phyloP scores from a whole-genome alignment of 73 alveolate species.

The Paramecium sonneborni region DNA sequence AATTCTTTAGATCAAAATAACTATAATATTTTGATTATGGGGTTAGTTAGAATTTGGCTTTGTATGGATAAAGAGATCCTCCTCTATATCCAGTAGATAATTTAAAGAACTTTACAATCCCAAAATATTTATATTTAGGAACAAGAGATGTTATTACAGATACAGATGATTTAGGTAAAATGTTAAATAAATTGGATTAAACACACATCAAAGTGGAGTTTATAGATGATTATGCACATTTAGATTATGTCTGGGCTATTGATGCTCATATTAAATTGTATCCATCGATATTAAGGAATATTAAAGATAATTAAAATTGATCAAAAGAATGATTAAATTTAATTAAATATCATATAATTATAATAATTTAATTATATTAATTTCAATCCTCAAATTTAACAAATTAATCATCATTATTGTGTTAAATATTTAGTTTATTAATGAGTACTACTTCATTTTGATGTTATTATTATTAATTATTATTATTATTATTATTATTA shows the following conservation, averaged over 20 bases:
- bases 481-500: too few relatives aligned
- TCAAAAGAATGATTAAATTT: not conserved
- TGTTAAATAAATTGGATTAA: conserved; percentile 45
- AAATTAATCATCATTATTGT: not conserved
- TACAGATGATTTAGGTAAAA: conserved; percentile 45
- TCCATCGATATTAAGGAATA: conserved; percentile 46
- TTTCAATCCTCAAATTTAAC: not conserved
- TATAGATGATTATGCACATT: conserved; percentile 68
- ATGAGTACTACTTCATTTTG: not conserved
- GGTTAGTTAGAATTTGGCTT: conserved; percentile 65
- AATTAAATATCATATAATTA: not conserved
- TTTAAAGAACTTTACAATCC: conserved; percentile 64
- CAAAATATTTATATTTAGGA: conserved; percentile 61
- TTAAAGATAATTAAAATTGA: conserved; percentile 8
- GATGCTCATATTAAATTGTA: conserved; percentile 66
- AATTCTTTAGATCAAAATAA: conserved; percentile 75
- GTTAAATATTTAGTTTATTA: not conserved
- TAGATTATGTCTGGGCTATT: conserved; percentile 71
- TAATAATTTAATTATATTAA: not conserved
- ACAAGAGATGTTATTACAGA: conserved; percentile 65
- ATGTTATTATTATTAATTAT: not conserved
- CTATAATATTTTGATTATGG: conserved; percentile 81
- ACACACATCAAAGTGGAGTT: not conserved
- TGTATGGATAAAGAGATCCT: conserved; percentile 73
- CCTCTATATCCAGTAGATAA: conserved; percentile 79